These are phyloP conservation scores for Candida loeiensis DNA, from an alignment of 805 yeast genomes.

Conservation along the genomic window DNA sequence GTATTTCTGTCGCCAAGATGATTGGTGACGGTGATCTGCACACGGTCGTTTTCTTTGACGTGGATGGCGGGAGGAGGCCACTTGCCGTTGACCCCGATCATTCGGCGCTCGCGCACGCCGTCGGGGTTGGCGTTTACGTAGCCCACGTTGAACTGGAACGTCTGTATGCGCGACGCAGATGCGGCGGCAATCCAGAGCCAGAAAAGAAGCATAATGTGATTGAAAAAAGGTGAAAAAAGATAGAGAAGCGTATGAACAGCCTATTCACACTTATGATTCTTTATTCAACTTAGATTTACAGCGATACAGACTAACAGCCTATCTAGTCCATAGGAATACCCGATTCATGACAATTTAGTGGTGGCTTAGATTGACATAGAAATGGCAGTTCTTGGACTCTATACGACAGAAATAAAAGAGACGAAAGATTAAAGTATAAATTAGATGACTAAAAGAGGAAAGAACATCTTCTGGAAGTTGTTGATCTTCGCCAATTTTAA, in stretches of 20 bases:
- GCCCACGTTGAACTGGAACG: constrained; percentile 35
- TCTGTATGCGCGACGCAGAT: constrained; percentile 21
- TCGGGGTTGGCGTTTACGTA: constrained; percentile 52
- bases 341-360: too few species aligned
- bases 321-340: too few species aligned
- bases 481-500: too few species aligned
- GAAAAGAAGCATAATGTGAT: constrained; percentile 2
- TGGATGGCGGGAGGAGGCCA: constrained; percentile 44
- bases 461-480: too few species aligned
- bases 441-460: too few species aligned
- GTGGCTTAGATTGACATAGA: too few species aligned
- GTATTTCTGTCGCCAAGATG: constrained; percentile 31
- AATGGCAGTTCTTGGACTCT: too few species aligned
- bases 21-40: constrained; percentile 35
- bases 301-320: too few species aligned
- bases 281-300: too few species aligned
- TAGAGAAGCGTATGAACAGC: background rate
- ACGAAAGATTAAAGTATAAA: too few species aligned
- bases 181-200: constrained; percentile 1
- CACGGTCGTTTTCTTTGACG: constrained; percentile 38
- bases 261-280: too few species aligned
- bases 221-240: background rate
- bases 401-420: too few species aligned
- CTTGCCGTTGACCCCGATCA: constrained; percentile 54
- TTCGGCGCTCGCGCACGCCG: constrained; percentile 46